Percentiles rank a stretch among this genome's conserved stretches.
Conservation (phyloP, 352 stramenopile genomes). For the Globisporangium canariense region DNA sequence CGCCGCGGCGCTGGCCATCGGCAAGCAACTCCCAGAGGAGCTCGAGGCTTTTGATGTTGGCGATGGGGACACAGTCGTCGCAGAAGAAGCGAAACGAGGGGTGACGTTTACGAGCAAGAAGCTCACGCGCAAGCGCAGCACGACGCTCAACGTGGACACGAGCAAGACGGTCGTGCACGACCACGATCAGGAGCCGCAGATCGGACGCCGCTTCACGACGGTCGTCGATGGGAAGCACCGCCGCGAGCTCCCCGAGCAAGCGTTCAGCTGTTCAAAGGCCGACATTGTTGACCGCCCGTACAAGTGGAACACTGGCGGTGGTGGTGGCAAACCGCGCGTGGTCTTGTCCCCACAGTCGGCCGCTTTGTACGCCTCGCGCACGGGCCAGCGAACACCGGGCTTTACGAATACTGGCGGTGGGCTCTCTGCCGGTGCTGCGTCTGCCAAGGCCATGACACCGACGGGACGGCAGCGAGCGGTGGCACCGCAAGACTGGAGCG, state of each 20-base stretch:
- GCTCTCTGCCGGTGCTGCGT: neutral
- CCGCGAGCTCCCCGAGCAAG: constrained; percentile 13
- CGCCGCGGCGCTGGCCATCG: neutral
- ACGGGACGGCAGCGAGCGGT: neutral
- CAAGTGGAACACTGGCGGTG: constrained; percentile 19
- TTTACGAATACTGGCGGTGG: neutral
- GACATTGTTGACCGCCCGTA: constrained; percentile 1
- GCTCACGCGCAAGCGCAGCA: constrained; percentile 16
- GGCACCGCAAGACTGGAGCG: constrained; percentile 11
- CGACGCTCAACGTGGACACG: constrained; percentile 17
- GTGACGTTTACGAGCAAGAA: neutral
- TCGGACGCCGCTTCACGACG: constrained; percentile 13
- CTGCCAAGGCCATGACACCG: constrained; percentile 11
- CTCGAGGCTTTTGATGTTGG: neutral
- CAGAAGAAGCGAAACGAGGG: neutral
- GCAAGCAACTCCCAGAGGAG: neutral
- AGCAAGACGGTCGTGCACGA: constrained; percentile 10
- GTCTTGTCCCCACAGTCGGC: constrained; percentile 15
- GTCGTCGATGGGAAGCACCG: constrained; percentile 12
- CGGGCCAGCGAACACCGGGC: neutral
- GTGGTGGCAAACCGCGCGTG: constrained; percentile 16
- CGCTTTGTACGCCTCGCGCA: constrained; percentile 5
- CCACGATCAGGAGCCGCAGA: constrained; percentile 1
- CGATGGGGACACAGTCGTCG: neutral
- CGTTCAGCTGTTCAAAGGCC: constrained; percentile 22